Conservation (phyloP, 1,139 yeast species). For the Sugiyamaella japonica region DNA sequence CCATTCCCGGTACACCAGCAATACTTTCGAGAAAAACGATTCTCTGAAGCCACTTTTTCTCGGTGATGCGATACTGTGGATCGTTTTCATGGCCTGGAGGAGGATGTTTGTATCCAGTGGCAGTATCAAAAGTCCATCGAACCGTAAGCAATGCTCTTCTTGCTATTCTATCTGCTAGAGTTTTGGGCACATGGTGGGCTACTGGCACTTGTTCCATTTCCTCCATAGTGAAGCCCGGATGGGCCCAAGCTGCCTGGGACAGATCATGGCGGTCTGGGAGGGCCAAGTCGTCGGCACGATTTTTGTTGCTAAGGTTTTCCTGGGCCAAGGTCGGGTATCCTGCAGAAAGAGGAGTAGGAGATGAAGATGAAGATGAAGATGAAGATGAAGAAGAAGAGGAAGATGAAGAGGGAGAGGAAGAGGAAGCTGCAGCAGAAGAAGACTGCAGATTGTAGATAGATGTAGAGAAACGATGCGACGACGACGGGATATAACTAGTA, state of each 20-base stretch:
- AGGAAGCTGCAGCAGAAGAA: not conserved
- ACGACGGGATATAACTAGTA: not conserved
- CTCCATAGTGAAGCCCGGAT: constrained; percentile 50
- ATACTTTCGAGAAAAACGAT: constrained; percentile 67
- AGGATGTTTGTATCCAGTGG: constrained; percentile 66
- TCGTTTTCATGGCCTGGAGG: constrained; percentile 44
- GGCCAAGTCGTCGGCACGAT: constrained; percentile 17
- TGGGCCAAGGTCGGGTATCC: constrained; percentile 3
- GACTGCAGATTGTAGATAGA: not conserved
- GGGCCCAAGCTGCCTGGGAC: constrained; percentile 51
- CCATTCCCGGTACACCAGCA: constrained; percentile 82
- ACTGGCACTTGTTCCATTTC: constrained; percentile 51
- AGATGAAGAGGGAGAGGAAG: not conserved
- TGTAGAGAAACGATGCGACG: not conserved
- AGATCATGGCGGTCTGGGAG: constrained; percentile 27
- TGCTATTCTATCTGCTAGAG: constrained; percentile 56
- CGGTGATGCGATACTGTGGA: constrained; percentile 59
- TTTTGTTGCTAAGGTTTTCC: not conserved
- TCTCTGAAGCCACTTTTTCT: constrained; percentile 66
- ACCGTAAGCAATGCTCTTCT: constrained; percentile 47
- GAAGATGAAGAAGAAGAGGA: not conserved
- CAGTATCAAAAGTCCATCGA: constrained; percentile 56
- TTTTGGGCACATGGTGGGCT: constrained; percentile 56
- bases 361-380: not conserved
- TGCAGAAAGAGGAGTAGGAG: not conserved